Percentiles rank a stretch among this genome's conserved stretches.
These are phyloP conservation scores for Porphyrellus cyaneotinctus DNA, from an alignment of 768 basidiomycete genomes.

Conservation along the genomic window DNA sequence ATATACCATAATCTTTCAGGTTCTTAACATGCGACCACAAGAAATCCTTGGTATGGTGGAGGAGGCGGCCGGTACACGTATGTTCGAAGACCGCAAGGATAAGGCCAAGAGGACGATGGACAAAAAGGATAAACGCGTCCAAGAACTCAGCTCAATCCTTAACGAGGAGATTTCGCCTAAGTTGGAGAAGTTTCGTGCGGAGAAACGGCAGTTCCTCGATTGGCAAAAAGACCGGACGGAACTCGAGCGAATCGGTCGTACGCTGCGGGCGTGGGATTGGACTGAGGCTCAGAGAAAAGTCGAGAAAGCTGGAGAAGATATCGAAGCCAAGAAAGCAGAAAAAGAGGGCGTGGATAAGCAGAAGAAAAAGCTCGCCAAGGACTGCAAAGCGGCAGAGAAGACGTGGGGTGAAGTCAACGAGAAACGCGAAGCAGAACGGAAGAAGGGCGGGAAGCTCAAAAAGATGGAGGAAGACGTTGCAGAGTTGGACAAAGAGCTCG, in stretches of 20 bases:
- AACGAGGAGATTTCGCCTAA: slow-evolving; percentile 93
- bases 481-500: slow-evolving; percentile 72
- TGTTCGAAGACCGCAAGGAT: slow-evolving; percentile 99
- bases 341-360: slow-evolving; percentile 43
- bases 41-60: slow-evolving; percentile 99
- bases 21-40: slow-evolving; percentile 96
- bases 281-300: slow-evolving; percentile 52
- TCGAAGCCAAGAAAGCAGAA: slow-evolving; percentile 47
- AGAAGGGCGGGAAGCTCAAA: slow-evolving; percentile 90
- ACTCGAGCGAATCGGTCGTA: slow-evolving; percentile 78
- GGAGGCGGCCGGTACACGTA: slow-evolving; percentile 96
- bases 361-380: slow-evolving; percentile 48
- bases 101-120: slow-evolving; percentile 94
- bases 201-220: slow-evolving; percentile 84
- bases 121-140: slow-evolving; percentile 95
- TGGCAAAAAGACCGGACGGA: slow-evolving; percentile 89
- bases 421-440: slow-evolving; percentile 81
- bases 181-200: slow-evolving; percentile 80
- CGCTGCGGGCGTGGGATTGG: slow-evolving; percentile 90
- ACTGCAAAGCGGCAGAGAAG: slow-evolving; percentile 62
- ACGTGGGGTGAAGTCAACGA: slow-evolving; percentile 62
- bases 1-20: slow-evolving; percentile 31
- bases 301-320: slow-evolving; percentile 51
- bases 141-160: slow-evolving; percentile 78
- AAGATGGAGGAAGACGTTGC: slow-evolving; percentile 78